Evolutionary conservation across 2,329 filamentous ascomycete genomes (phyloP), one percentile per base, ranked within the genome.

Genomic region (Nothophoma quercina): DNA sequence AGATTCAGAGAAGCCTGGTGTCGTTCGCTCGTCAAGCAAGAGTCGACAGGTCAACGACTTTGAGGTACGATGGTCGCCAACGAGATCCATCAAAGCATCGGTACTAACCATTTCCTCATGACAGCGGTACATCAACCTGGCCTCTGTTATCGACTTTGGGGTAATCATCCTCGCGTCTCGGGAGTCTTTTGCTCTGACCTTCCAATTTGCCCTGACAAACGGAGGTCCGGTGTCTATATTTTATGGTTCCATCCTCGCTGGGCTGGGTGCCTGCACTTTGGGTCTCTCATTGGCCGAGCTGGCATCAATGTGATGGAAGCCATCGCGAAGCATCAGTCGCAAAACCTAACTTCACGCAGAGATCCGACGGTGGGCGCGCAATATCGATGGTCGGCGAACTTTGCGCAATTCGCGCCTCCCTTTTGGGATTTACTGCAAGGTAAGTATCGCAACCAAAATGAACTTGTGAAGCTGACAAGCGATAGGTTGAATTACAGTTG

Each of bases 401-500:
- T 68, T 29, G 68, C 67, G 9, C 68, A 65, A 4, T 44, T 51
- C 15, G 56, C 53, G 12, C 61, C 61, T 19, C 55, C 59, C 8
- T 70, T 71, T 34, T 70, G 60, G 60, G 67, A 67, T 9, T 45
- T 70, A 12, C 28, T 71, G 5, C 69, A 71, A 63, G 68, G 65
- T 65, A 50, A n/a, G 21, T 10, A 29, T 13, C 76, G 28, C 65
- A 75, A 5, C 64, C 64, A 3, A 64, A 68, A 1, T n/a, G n/a
- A n/a, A n/a, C n/a, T n/a, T n/a, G n/a, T n/a, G n/a, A n/a, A n/a
- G n/a, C n/a, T n/a, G n/a, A n/a, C n/a, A n/a, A n/a, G n/a, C n/a
- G 73, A 69, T 62, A 60, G 76, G 76, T 39, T 78, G 77, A 77
- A 69, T 76, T 7, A 73, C 72, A 18, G 67, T 70, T 1, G 61